Conservation (phyloP, 352 stramenopile species). For the Pythium aquatile region DNA sequence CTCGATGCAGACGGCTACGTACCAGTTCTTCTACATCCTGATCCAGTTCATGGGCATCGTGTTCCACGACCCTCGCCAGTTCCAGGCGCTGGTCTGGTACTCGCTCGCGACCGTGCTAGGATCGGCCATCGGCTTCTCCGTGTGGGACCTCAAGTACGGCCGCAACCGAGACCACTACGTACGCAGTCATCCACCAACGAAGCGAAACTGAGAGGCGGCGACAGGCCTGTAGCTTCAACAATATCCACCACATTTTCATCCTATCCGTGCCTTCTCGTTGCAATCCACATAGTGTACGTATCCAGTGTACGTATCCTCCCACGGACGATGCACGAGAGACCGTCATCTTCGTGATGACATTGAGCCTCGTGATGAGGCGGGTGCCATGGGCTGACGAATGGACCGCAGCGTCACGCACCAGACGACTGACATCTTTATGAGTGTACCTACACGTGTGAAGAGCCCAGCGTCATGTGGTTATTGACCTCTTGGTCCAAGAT, state of each 20-base stretch:
- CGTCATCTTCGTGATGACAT: too few relatives aligned
- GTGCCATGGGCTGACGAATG: too few relatives aligned
- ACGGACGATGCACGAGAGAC: too few relatives aligned
- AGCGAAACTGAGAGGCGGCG: not conserved
- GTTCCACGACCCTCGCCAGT: slow-evolving; percentile 28
- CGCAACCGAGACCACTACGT: slow-evolving; percentile 14
- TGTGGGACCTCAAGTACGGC: slow-evolving; percentile 30
- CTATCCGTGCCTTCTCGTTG: too few relatives aligned
- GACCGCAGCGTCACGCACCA: too few relatives aligned
- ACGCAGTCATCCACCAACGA: not conserved
- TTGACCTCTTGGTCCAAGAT: not conserved
- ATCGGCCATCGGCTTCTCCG: slow-evolving; percentile 22
- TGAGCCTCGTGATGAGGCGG: too few relatives aligned
- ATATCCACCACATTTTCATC: not conserved
- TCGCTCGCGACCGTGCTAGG: slow-evolving; percentile 20
- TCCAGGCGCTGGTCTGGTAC: slow-evolving; percentile 26
- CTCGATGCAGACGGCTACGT: slow-evolving; percentile 29
- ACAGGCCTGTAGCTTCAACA: not conserved
- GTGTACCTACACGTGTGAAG: too few relatives aligned
- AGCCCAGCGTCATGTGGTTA: not conserved
- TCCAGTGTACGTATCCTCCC: too few relatives aligned
- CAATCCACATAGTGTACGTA: too few relatives aligned
- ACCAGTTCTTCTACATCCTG: slow-evolving; percentile 26
- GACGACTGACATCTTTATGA: too few relatives aligned
- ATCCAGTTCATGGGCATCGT: slow-evolving; percentile 32